Evolutionary conservation across 2,329 filamentous ascomycete genomes (phyloP), one percentile per base, ranked within the genome.

Genomic region (Parastagonospora nodorum): DNA sequence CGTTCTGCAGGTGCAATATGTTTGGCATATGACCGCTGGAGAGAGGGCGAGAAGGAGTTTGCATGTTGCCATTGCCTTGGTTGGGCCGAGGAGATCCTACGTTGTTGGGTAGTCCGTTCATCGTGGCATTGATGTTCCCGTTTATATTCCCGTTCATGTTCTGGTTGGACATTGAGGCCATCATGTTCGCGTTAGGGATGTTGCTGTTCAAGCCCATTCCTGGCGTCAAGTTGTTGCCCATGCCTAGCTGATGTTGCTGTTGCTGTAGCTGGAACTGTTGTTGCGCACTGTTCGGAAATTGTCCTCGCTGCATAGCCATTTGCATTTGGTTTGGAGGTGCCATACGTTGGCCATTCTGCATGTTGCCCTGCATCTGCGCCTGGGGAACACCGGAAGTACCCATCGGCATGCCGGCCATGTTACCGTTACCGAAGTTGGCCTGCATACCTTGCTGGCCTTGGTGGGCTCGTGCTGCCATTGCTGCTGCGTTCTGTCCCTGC

Each of bases 361-460:
- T 78, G 30, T 81, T 76, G 12, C 80, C 80, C 62, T 88, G 86
- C 77, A 90, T 82, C 58, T 88, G 88, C 19, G 88, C 86, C 67
- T 89, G 87, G 32, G 86, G 84, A 19, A 89, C 80, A 39, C 83
- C 82, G 51, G 84, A 84, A 2, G 46, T 79, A 63, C 74, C 84
- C 80, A 66, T 81, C 71, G 67, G 80, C 79, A 63, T 80, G 69
- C 58, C 82, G 75, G 63, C 76, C 75, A 72, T 84, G 79, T 64
- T 72, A 2, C 73, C 72, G 47, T 78, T 78, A 2, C 66, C 72
- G 49, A 82, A 76, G 30, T 78, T 78, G 58, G 77, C 78, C 53
- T 77, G 76, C 59, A 82, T 69, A 8, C 75, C 75, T 53, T 75
- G 76, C 47, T 76, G 73, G 12, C 56, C 58, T 53, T 69, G 67